Evolutionary conservation across 306 rosid genomes (phyloP).

Genomic region (barrel medic (Medicago truncatula)): DNA sequence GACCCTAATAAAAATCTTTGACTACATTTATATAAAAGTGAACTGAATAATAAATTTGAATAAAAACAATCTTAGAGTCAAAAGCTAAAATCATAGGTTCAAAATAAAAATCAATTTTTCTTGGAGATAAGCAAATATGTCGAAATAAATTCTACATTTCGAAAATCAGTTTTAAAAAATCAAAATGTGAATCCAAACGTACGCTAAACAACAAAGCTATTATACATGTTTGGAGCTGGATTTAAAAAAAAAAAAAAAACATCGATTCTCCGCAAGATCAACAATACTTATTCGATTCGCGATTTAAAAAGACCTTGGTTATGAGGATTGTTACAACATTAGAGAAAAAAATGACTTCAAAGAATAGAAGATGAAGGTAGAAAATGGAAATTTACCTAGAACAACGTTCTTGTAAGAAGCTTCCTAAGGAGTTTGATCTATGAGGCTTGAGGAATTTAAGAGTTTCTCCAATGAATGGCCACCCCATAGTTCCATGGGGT

Average conservation of each 20-base stretch:
- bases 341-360: neutral
- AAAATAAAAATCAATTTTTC: too few species aligned
- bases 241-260: too few species aligned
- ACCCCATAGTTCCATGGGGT: conserved; percentile 78
- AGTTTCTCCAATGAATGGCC: conserved; percentile 72
- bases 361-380: neutral
- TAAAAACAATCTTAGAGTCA: too few species aligned
- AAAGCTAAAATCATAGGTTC: neutral
- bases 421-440: conserved; percentile 63
- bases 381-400: conserved; percentile 50
- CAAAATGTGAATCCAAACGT: neutral
- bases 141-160: too few species aligned
- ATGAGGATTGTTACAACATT: neutral
- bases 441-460: conserved; percentile 75
- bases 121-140: too few species aligned
- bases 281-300: neutral
- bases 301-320: neutral
- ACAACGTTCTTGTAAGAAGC: conserved; percentile 63
- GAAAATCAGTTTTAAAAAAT: too few species aligned
- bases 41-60: neutral
- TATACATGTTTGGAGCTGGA: too few species aligned
- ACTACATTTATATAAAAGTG: too few species aligned
- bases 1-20: too few species aligned
- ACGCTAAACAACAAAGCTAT: too few species aligned
- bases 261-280: too few species aligned